Conservation (phyloP, 768 basidiomycete species). For the Phylloporus arenicola region DNA sequence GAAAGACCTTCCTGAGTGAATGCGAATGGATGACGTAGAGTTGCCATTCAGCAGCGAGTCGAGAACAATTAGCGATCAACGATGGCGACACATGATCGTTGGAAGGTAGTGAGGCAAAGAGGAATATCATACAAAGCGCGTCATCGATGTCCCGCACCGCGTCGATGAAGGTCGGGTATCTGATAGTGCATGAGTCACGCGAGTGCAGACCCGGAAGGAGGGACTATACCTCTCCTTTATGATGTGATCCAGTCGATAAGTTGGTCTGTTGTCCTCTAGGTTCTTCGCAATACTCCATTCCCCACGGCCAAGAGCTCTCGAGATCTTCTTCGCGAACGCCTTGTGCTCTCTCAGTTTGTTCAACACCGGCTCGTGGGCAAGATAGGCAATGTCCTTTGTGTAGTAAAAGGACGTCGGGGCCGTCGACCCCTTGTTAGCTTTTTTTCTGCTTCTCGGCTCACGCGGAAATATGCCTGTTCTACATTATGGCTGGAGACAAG, state of each 20-base stretch:
- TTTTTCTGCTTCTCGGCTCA: conserved; percentile 86
- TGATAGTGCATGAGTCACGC: conserved; percentile 29
- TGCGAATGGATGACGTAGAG: conserved; percentile 87
- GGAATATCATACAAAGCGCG: conserved; percentile 88
- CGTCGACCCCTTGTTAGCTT: conserved; percentile 95
- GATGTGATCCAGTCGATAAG: conserved; percentile 90
- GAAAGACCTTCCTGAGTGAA: conserved; percentile 82
- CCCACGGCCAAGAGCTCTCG: conserved; percentile 84
- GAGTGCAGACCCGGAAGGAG: background rate
- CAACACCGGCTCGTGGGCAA: conserved; percentile 93
- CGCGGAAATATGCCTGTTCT: conserved; percentile 89
- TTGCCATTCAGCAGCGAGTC: conserved; percentile 94
- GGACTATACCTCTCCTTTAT: conserved; percentile 85
- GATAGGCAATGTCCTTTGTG: conserved; percentile 94
- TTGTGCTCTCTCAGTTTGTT: conserved; percentile 95
- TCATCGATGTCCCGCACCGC: conserved; percentile 96
- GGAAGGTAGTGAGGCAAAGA: conserved; percentile 91
- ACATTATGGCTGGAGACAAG: conserved; percentile 8
- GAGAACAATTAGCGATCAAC: conserved; percentile 84
- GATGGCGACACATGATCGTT: conserved; percentile 73
- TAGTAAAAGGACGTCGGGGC: conserved; percentile 98
- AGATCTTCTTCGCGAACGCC: conserved; percentile 94
- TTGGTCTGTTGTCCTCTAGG: conserved; percentile 87
- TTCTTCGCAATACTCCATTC: conserved; percentile 96
- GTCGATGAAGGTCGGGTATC: conserved; percentile 96